Evolutionary conservation across 805 yeast genomes (phyloP).

Genomic region (Cyberlindnera meyerae): DNA sequence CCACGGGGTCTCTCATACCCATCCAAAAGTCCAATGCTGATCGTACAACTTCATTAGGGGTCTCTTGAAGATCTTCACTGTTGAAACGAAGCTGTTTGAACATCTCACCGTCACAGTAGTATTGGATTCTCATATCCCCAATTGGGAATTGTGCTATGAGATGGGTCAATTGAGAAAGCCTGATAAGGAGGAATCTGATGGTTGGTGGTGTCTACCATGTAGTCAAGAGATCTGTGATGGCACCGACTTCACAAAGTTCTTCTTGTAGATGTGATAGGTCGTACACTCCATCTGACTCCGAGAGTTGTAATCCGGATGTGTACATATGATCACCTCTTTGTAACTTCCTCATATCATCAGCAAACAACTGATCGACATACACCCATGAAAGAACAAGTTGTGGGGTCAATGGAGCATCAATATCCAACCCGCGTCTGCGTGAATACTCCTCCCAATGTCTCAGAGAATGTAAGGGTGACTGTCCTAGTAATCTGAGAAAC

Average conservation of each 20-base stretch:
- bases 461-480: constrained; percentile 31
- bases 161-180: constrained; percentile 44
- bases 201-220: constrained; percentile 55
- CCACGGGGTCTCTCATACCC: constrained; percentile 48
- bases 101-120: constrained; percentile 40
- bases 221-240: constrained; percentile 26
- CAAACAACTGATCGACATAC: constrained; percentile 38
- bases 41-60: constrained; percentile 28
- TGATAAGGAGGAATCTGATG: constrained; percentile 47
- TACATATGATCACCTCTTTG: constrained; percentile 36
- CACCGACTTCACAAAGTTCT: not conserved
- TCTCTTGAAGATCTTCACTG: constrained; percentile 32
- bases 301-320: not conserved
- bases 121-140: constrained; percentile 42
- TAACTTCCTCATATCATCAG: constrained; percentile 25
- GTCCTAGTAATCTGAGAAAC: constrained; percentile 38
- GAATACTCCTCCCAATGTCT: constrained; percentile 42
- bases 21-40: constrained; percentile 49
- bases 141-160: constrained; percentile 33
- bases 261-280: too few relatives aligned
- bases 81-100: constrained; percentile 38
- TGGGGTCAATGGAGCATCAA: constrained; percentile 44
- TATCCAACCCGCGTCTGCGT: constrained; percentile 39
- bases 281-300: too few relatives aligned
- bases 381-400: constrained; percentile 35